A percentile compares a stretch with the other conserved stretches of the same genome.
Evolutionary conservation across 257 asterid genomes (phyloP).

Genomic region (Capsicum rhomboideum): DNA sequence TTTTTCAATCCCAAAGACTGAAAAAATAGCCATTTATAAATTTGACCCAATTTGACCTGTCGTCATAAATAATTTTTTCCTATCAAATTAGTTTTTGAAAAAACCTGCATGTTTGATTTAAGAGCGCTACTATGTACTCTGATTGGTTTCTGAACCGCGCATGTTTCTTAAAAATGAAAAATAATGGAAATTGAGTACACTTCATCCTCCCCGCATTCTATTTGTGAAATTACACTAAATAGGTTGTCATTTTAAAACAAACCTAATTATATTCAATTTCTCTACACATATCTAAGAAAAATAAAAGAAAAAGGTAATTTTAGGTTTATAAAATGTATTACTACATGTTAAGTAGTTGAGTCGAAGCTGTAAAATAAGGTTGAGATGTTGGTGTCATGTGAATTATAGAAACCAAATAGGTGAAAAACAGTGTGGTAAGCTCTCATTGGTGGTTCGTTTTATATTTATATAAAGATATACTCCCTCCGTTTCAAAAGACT

Average conservation of each 20-base stretch:
- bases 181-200: too few species aligned
- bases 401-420: neutral
- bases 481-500: too few species aligned
- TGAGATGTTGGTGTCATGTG: neutral
- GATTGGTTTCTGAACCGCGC: neutral
- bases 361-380: neutral
- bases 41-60: neutral
- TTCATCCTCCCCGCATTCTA: neutral
- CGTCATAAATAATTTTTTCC: too few species aligned
- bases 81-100: neutral
- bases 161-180: neutral
- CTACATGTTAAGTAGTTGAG: neutral
- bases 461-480: too few species aligned
- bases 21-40: neutral
- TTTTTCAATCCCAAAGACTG: neutral
- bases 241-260: neutral
- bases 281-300: neutral
- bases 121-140: neutral
- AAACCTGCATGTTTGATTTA: neutral
- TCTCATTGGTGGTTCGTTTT: neutral
- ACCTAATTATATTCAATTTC: neutral
- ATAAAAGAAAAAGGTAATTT: neutral
- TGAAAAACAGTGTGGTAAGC: neutral
- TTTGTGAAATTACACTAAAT: neutral
- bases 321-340: neutral